phyloP scores from a whole-genome alignment of 345 rosid genomes.

The Salix koriyanagi region DNA sequence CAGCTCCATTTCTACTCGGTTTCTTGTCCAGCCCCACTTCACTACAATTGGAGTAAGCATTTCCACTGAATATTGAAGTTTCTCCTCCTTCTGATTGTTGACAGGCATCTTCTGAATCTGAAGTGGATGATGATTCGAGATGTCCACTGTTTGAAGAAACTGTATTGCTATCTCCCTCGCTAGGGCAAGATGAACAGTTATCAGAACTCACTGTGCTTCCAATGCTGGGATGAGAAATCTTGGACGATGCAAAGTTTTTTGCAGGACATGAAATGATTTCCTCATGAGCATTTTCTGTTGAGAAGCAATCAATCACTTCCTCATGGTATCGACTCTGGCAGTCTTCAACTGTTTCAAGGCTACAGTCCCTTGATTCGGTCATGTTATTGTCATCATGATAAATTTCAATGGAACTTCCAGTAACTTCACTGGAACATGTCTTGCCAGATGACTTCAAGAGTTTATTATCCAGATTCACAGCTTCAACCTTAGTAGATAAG shows the following conservation, averaged over 20 bases:
- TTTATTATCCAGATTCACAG: conserved; percentile 26
- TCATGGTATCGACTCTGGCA: conserved; percentile 33
- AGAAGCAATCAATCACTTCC: conserved; percentile 31
- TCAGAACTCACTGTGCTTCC: conserved; percentile 69
- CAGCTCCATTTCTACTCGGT: conserved; percentile 28
- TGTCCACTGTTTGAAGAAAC: conserved; percentile 63
- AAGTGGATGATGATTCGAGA: conserved; percentile 67
- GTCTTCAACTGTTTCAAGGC: conserved; percentile 26
- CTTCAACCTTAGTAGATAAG: conserved; percentile 44
- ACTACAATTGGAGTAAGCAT: conserved; percentile 37
- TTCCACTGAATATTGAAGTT: conserved; percentile 28
- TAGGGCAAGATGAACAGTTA: conserved; percentile 80
- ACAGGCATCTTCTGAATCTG: conserved; percentile 79
- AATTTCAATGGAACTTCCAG: conserved; percentile 39
- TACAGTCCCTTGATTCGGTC: conserved; percentile 23
- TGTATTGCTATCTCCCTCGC: conserved; percentile 79
- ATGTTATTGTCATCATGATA: conserved; percentile 23
- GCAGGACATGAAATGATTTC: conserved; percentile 31
- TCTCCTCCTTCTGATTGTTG: conserved; percentile 65
- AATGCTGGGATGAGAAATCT: conserved; percentile 37
- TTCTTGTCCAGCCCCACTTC: conserved; percentile 34
- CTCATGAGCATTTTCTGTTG: conserved; percentile 35
- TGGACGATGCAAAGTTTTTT: conserved; percentile 19
- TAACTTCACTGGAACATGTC: conserved; percentile 33
- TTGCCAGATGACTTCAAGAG: conserved; percentile 39